A percentile compares a stretch with the other conserved stretches of the same genome.
Evolutionary conservation across 352 stramenopile genomes (phyloP).

Genomic region (Phytophthora macrochlamydospora): DNA sequence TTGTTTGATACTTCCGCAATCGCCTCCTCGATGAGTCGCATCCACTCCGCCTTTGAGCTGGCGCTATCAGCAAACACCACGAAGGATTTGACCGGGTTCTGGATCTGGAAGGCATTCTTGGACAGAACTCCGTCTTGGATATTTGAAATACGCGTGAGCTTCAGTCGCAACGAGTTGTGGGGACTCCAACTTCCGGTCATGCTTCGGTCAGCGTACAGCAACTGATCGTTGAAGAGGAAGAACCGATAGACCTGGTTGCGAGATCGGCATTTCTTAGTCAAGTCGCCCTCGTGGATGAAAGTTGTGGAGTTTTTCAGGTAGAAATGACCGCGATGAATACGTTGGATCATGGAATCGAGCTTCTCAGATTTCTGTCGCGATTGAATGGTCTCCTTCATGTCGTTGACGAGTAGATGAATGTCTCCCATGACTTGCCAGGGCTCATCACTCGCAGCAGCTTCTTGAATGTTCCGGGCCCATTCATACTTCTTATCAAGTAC

Average conservation of each 20-base stretch:
- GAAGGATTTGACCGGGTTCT: conserved; percentile 87
- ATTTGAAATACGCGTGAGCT: conserved; percentile 82
- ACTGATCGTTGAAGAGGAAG: conserved; percentile 90
- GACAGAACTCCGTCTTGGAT: conserved; percentile 69
- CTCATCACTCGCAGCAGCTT: conserved; percentile 66
- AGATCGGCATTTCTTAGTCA: conserved; percentile 94
- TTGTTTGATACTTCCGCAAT: conserved; percentile 79
- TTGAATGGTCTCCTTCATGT: conserved; percentile 91
- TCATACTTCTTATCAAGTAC: conserved; percentile 21
- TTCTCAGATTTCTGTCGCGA: conserved; percentile 79
- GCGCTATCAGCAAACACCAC: conserved; percentile 78
- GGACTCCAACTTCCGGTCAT: conserved; percentile 86
- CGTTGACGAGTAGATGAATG: conserved; percentile 89
- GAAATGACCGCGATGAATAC: conserved; percentile 91
- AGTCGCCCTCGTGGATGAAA: conserved; percentile 94
- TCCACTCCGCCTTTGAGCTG: conserved; percentile 77
- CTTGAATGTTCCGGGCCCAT: conserved; percentile 73
- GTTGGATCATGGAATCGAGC: conserved; percentile 84
- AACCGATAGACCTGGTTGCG: conserved; percentile 88
- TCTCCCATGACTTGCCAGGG: conserved; percentile 87
- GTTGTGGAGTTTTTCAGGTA: conserved; percentile 94
- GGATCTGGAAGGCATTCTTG: conserved; percentile 87
- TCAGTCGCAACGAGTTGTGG: conserved; percentile 85
- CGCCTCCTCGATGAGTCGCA: conserved; percentile 79
- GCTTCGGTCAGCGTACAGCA: conserved; percentile 81